Conservation (phyloP, 2,329 filamentous ascomycete genomes). For the Diplodia seriata region DNA sequence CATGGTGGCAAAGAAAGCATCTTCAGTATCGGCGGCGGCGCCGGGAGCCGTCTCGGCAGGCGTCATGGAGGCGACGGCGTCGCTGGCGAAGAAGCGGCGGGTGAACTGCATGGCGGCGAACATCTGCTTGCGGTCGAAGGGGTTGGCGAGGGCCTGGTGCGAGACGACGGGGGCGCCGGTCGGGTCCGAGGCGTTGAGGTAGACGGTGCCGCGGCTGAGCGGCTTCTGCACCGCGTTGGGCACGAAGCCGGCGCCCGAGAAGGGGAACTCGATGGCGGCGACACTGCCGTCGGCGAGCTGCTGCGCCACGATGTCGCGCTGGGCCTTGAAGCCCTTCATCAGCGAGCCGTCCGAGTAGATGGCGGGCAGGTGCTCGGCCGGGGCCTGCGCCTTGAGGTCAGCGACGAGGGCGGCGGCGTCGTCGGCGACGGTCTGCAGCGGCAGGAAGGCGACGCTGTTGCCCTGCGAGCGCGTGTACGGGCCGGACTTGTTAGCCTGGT, state of each 20-base stretch:
- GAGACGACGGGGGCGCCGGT: conserved; percentile 10
- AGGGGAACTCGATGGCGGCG: conserved; percentile 40
- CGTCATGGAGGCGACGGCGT: conserved; percentile 40
- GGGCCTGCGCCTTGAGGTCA: conserved; percentile 35
- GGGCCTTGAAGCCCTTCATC: conserved; percentile 28
- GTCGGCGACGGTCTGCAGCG: too few relatives aligned
- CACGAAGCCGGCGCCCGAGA: conserved; percentile 52
- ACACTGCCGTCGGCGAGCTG: conserved; percentile 36
- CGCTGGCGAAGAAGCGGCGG: conserved; percentile 39
- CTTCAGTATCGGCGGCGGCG: background rate
- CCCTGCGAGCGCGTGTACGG: conserved; percentile 22
- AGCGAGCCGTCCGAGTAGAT: conserved; percentile 16
- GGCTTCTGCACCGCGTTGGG: conserved; percentile 24
- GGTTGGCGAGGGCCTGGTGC: conserved; percentile 1
- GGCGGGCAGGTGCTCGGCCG: conserved; percentile 38
- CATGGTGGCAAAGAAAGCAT: conserved; percentile 31
- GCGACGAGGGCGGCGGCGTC: conserved; percentile 33
- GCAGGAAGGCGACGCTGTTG: conserved; percentile 36
- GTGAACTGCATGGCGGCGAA: conserved; percentile 48
- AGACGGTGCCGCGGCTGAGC: conserved; percentile 39
- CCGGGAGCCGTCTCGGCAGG: conserved; percentile 37
- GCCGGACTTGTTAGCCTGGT: background rate
- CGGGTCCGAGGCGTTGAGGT: conserved; percentile 46
- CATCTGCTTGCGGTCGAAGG: conserved; percentile 34
- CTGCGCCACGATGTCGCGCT: conserved; percentile 21